Evolutionary conservation across 2,329 filamentous ascomycete genomes (phyloP).

Genomic region (Colletotrichum tofieldiae): DNA sequence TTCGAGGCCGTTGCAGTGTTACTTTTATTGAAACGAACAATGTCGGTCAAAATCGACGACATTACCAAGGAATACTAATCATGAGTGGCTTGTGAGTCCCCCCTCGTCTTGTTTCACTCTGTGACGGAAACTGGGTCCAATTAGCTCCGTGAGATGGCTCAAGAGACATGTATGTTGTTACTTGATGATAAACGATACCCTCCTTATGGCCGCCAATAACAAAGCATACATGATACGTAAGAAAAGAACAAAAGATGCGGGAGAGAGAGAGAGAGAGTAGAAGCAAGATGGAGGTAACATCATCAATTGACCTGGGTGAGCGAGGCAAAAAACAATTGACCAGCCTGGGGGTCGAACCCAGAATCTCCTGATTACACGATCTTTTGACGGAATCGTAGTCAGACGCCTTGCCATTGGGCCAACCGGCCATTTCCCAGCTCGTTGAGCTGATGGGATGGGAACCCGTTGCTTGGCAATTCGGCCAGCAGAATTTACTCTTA

Average conservation of each 20-base stretch:
- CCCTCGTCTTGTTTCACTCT: not conserved
- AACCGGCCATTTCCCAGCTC: constrained; percentile 34
- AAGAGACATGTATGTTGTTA: too few species aligned
- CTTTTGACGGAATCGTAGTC: constrained; percentile 51
- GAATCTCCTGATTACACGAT: constrained; percentile 41
- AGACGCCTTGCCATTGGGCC: constrained; percentile 58
- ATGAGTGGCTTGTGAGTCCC: too few species aligned
- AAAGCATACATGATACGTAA: too few species aligned
- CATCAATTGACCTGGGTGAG: too few species aligned
- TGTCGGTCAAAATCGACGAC: too few species aligned
- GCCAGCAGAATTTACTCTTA: not conserved
- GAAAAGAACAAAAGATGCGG: not conserved
- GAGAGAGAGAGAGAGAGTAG: rapidly evolving
- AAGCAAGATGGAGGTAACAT: not conserved
- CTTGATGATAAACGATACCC: too few species aligned
- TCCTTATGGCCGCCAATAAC: too few species aligned
- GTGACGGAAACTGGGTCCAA: too few species aligned
- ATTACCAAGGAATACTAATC: not conserved
- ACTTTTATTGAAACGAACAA: not conserved
- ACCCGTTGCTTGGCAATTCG: not conserved
- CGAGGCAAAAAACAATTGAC: constrained; percentile 23
- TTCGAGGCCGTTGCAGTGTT: not conserved
- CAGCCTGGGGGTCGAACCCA: constrained; percentile 44
- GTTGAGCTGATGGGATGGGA: not conserved
- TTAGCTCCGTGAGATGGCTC: too few species aligned